These are phyloP conservation scores for Silene latifolia DNA, from an alignment of 148 eudicot species.

Conservation along the genomic window DNA sequence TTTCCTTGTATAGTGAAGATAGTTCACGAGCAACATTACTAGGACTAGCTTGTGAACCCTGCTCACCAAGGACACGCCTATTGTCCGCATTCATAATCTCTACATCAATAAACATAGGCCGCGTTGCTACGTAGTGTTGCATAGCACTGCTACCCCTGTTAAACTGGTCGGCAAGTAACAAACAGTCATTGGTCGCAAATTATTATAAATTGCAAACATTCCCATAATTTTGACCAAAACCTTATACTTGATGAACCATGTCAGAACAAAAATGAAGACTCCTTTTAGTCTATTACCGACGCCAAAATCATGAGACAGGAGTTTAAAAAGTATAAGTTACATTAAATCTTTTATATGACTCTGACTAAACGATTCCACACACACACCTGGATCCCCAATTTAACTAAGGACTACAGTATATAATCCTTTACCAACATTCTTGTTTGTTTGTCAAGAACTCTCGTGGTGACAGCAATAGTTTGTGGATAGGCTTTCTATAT, in stretches of 20 bases:
- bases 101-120: slow-evolving; percentile 96
- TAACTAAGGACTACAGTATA: no score
- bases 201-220: background rate
- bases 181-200: slow-evolving; percentile 15
- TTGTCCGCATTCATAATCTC: slow-evolving; percentile 95
- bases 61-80: slow-evolving; percentile 86
- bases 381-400: no score
- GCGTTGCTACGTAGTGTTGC: slow-evolving; percentile 98
- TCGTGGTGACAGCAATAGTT: no score
- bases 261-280: background rate
- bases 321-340: no score
- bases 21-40: slow-evolving; percentile 92
- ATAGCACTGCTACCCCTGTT: slow-evolving; percentile 99
- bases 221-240: slow-evolving; percentile 6
- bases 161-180: slow-evolving; percentile 54
- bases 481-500: no score
- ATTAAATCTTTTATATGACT: background rate
- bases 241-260: slow-evolving; percentile 2
- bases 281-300: no score
- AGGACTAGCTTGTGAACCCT: slow-evolving; percentile 81
- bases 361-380: no score
- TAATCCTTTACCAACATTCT: no score
- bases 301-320: no score
- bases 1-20: slow-evolving; percentile 87
- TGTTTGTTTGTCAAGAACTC: no score